phyloP scores from a whole-genome alignment of 1,284 basidiomycete genomes.

The Ganoderma lingzhi region DNA sequence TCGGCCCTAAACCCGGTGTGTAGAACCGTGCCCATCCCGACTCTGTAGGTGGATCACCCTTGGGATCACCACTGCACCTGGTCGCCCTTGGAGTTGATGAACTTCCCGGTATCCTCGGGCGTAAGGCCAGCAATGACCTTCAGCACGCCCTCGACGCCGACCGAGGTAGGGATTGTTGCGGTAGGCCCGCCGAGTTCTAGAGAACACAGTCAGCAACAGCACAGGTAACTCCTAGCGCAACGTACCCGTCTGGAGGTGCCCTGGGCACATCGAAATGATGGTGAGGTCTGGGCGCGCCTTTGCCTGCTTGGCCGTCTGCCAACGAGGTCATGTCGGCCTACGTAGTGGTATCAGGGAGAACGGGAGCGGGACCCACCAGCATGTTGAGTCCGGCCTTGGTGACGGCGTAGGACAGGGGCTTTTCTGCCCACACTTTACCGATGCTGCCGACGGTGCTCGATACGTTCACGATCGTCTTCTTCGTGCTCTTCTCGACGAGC shows the following conservation, averaged over 20 bases:
- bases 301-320: slow-evolving; percentile 41
- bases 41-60: too few species aligned
- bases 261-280: slow-evolving; percentile 9
- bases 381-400: slow-evolving; percentile 43
- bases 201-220: not conserved
- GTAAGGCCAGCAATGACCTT: slow-evolving; percentile 7
- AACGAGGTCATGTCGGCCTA: not conserved
- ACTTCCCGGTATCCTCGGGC: slow-evolving; percentile 11
- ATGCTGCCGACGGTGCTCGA: slow-evolving; percentile 44
- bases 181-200: slow-evolving; percentile 11
- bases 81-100: slow-evolving; percentile 13
- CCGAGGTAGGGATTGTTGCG: not conserved
- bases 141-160: slow-evolving; percentile 12
- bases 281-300: slow-evolving; percentile 8
- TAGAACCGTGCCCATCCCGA: not conserved
- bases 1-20: not conserved
- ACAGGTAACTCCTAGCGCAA: not conserved
- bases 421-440: slow-evolving; percentile 29
- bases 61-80: slow-evolving; percentile 8
- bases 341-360: too few species aligned
- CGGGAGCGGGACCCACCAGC: slow-evolving; percentile 34
- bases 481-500: slow-evolving; percentile 40
- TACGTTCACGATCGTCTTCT: slow-evolving; percentile 47
- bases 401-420: slow-evolving; percentile 38
- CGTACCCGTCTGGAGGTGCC: slow-evolving; percentile 12